These are phyloP conservation scores for Ophioceras dolichostomum DNA, from an alignment of 2,329 filamentous ascomycete species.

Conservation along the genomic window DNA sequence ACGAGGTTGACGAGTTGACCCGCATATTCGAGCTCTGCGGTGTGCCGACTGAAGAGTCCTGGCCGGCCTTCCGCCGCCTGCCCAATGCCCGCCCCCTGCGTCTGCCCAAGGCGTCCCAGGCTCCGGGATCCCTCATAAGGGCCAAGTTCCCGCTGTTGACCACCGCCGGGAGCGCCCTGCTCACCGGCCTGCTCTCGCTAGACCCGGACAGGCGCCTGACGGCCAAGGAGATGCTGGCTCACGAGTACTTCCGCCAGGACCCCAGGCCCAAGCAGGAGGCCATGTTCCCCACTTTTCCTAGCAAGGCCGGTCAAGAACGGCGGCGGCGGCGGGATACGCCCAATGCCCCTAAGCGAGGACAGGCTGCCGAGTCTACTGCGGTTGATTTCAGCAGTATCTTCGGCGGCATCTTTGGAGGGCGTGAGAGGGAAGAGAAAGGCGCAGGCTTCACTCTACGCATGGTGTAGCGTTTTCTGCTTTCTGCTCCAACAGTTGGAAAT, in stretches of 20 bases:
- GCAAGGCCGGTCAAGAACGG: slow-evolving; percentile 85
- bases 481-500: too few relatives aligned
- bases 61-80: slow-evolving; percentile 77
- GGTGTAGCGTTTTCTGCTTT: too few relatives aligned
- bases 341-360: slow-evolving; percentile 69
- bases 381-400: slow-evolving; percentile 64
- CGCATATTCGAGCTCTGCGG: slow-evolving; percentile 87
- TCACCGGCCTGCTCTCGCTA: slow-evolving; percentile 58
- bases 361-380: slow-evolving; percentile 42
- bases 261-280: slow-evolving; percentile 80
- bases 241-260: slow-evolving; percentile 80
- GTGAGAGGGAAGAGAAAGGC: slow-evolving; percentile 51
- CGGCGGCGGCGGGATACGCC: slow-evolving; percentile 62
- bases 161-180: slow-evolving; percentile 55
- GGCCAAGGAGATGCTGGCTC: slow-evolving; percentile 61
- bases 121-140: slow-evolving; percentile 47
- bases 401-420: slow-evolving; percentile 55
- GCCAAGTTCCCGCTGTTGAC: slow-evolving; percentile 75
- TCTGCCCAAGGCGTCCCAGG: slow-evolving; percentile 38
- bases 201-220: slow-evolving; percentile 62
- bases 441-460: slow-evolving; percentile 57
- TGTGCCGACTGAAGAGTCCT: slow-evolving; percentile 67
- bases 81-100: slow-evolving; percentile 76
- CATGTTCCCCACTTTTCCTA: slow-evolving; percentile 95
- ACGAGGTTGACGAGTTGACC: slow-evolving; percentile 82